phyloP scores from a whole-genome alignment of 1,284 basidiomycete genomes.

The Naganishia liquefaciens region DNA sequence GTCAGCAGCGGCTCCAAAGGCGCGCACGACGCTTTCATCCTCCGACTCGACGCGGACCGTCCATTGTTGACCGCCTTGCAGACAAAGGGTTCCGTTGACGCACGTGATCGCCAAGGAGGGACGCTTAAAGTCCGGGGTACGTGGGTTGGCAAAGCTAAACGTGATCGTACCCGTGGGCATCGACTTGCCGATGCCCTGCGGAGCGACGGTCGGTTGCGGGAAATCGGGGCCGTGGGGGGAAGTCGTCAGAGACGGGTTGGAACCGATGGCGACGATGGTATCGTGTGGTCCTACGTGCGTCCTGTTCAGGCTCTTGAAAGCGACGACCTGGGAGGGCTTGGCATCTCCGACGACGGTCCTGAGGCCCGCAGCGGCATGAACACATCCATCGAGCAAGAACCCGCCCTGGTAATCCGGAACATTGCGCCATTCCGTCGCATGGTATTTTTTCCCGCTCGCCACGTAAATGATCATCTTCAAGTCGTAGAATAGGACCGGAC shows the following conservation, averaged over 20 bases:
- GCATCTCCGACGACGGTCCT: constrained; percentile 40
- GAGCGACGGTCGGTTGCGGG: constrained; percentile 25
- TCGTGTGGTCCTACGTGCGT: constrained; percentile 72
- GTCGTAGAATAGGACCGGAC: constrained; percentile 51
- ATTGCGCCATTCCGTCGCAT: constrained; percentile 77
- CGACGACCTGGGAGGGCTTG: constrained; percentile 60
- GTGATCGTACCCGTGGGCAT: constrained; percentile 44
- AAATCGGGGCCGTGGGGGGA: constrained; percentile 59
- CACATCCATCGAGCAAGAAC: constrained; percentile 54
- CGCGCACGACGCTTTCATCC: constrained; percentile 52
- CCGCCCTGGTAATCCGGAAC: constrained; percentile 83
- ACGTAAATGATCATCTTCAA: constrained; percentile 61
- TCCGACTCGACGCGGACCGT: constrained; percentile 60
- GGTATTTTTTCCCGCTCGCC: constrained; percentile 67
- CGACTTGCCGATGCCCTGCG: constrained; percentile 41
- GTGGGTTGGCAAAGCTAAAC: constrained; percentile 45
- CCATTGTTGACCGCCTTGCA: constrained; percentile 54
- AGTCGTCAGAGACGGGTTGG: constrained; percentile 61
- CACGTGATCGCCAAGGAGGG: constrained; percentile 43
- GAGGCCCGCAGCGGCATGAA: constrained; percentile 48
- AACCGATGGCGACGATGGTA: constrained; percentile 61
- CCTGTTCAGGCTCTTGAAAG: constrained; percentile 67
- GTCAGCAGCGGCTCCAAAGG: constrained; percentile 51
- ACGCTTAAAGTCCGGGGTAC: constrained; percentile 35
- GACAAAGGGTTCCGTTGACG: constrained; percentile 54